Evolutionary conservation across 164 flowering plant genomes (phyloP), one percentile per base, ranked within the genome.

Genomic region (Chimonanthus praecox): DNA sequence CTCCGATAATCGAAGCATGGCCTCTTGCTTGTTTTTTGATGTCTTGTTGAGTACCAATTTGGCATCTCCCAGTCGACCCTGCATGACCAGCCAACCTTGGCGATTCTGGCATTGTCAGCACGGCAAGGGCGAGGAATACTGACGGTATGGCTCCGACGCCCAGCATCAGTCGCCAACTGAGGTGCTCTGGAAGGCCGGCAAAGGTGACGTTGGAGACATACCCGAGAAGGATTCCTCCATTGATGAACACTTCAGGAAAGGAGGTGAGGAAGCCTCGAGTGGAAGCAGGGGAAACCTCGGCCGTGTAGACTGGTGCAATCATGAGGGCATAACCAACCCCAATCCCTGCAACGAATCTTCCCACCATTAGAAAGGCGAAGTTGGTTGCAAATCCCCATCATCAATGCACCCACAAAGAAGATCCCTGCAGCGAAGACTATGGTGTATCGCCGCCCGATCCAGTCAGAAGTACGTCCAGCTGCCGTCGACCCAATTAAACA

Each of bases 1-100:
- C 20, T 77, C 79, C n/a, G 72, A 73, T 16, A 83, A 78, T 4
- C 82, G 71, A 2, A 58, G 5, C 66, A 71, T 49, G 15, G 82
- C 76, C 63, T 81, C 85, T 64, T 75, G 74, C 20, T 51, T 8
- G 15, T 72, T 65, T 16, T 83, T 75, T 3, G 83, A 80, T 49
- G 77, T 80, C 47, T 72, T 81, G 68, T 60, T 64, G 8, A 83
- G 76, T 16, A 83, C 83, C 4, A 47, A 61, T 62, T 70, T 83
- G n/a, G 85, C 85, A 1, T 83, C 85, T 8, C 77, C 80, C 8
- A 80, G 74, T 50, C 82, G 77, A 21, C 83, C 83, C 54, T 83
- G 80, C 80, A 83, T 76, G 15, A 83, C 76, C 44, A 80, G 80
- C 85, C 85, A 83, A 83, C 7, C 85, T 69, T 6, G 85, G 85